Percentiles rank a stretch among this genome's conserved stretches.
Conservation (phyloP, 257 asterid species). For the Leonotis leonurus region DNA sequence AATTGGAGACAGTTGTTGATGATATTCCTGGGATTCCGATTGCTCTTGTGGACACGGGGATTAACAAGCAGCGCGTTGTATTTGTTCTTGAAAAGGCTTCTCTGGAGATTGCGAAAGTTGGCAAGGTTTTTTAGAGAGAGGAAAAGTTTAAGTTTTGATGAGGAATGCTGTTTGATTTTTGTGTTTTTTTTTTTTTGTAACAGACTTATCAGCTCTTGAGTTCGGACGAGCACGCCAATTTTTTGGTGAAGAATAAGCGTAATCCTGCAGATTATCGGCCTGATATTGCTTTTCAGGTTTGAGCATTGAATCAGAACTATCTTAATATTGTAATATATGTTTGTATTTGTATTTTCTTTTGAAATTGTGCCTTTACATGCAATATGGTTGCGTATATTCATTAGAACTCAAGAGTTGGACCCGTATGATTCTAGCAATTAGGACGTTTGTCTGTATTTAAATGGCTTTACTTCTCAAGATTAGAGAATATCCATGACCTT, state of each 20-base stretch:
- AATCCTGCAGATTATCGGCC: conserved; percentile 83
- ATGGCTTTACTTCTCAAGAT: conserved; percentile 1
- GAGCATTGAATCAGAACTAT: conserved; percentile 1
- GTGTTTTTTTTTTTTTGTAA: neutral
- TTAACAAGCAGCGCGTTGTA: conserved; percentile 53
- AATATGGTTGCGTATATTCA: neutral
- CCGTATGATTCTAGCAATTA: neutral
- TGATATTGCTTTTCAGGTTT: conserved; percentile 83
- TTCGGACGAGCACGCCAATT: conserved; percentile 74
- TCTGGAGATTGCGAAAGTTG: conserved; percentile 83
- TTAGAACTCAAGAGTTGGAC: neutral
- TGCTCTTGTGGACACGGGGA: conserved; percentile 25
- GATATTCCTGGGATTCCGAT: conserved; percentile 66
- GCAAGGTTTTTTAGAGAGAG: conserved; percentile 49
- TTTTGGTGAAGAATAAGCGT: conserved; percentile 40
- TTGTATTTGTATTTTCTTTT: neutral
- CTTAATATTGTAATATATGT: neutral
- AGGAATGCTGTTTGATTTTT: neutral
- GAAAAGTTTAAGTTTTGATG: neutral
- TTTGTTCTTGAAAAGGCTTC: conserved; percentile 84
- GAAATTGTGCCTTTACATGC: too few relatives aligned
- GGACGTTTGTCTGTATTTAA: neutral
- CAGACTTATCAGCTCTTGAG: conserved; percentile 79
- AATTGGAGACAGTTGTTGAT: conserved; percentile 24
- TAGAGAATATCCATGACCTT: neutral